These are phyloP conservation scores for Phytophthora hybrid DNA, from an alignment of 352 stramenopile genomes.

Conservation along the genomic window DNA sequence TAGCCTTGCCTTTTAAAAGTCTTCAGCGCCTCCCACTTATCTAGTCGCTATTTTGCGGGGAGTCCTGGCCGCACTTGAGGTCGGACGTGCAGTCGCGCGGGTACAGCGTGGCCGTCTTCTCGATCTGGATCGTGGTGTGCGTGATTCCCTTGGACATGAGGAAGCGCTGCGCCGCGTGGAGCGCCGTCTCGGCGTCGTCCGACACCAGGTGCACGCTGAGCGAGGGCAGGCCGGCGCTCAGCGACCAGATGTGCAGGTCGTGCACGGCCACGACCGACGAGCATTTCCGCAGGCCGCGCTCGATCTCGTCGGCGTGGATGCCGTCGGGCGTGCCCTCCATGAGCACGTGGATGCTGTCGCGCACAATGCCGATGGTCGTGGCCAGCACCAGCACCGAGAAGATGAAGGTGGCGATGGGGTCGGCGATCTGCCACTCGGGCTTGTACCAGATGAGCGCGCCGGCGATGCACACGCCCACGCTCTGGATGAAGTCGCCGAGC, in stretches of 20 bases:
- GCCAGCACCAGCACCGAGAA: slow-evolving; percentile 96
- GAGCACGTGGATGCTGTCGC: slow-evolving; percentile 93
- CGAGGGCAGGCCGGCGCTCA: slow-evolving; percentile 91
- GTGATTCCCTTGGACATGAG: slow-evolving; percentile 83
- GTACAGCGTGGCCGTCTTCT: slow-evolving; percentile 75
- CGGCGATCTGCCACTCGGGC: slow-evolving; percentile 95
- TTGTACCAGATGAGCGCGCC: slow-evolving; percentile 97
- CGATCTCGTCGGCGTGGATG: slow-evolving; percentile 90
- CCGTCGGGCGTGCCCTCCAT: slow-evolving; percentile 95
- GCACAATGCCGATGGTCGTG: slow-evolving; percentile 94
- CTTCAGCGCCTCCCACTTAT: slow-evolving; percentile 8
- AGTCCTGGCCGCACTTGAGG: slow-evolving; percentile 84
- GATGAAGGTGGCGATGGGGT: slow-evolving; percentile 98
- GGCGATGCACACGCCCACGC: slow-evolving; percentile 95
- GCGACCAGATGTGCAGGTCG: slow-evolving; percentile 98
- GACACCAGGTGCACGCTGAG: slow-evolving; percentile 95
- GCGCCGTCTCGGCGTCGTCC: slow-evolving; percentile 66
- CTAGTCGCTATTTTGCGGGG: slow-evolving; percentile 55
- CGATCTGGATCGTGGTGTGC: slow-evolving; percentile 92
- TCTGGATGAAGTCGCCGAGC: slow-evolving; percentile 98
- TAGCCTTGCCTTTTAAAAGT: slow-evolving; percentile 6
- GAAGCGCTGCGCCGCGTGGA: slow-evolving; percentile 77
- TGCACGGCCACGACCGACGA: slow-evolving; percentile 93
- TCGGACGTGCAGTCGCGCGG: slow-evolving; percentile 72
- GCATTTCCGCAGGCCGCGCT: slow-evolving; percentile 79